A percentile compares a stretch with the other conserved stretches of the same genome.
Evolutionary conservation across 768 basidiomycete species (phyloP).

Genomic region (Auricularia auricula-judae): DNA sequence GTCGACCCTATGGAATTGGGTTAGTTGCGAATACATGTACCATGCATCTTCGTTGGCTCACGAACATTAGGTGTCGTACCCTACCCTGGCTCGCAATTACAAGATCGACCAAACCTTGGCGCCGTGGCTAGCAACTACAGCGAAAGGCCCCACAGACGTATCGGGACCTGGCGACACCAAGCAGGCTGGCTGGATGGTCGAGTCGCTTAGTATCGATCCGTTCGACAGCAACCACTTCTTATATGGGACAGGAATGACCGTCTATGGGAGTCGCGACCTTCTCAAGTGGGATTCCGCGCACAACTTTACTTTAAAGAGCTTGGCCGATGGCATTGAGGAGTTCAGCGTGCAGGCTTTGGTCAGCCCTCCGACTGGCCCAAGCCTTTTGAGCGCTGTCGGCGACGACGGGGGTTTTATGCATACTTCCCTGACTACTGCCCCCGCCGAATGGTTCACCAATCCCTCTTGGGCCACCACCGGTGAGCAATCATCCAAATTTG

Average conservation of each 20-base stretch:
- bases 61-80: slow-evolving; percentile 19
- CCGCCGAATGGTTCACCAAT: slow-evolving; percentile 26
- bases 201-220: slow-evolving; percentile 47
- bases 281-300: slow-evolving; percentile 47
- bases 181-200: slow-evolving; percentile 61
- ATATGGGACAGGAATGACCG: slow-evolving; percentile 58
- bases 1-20: slow-evolving; percentile 49
- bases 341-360: slow-evolving; percentile 46
- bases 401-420: slow-evolving; percentile 46
- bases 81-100: slow-evolving; percentile 31
- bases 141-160: slow-evolving; percentile 6
- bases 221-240: slow-evolving; percentile 62
- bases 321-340: slow-evolving; percentile 59
- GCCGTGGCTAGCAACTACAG: slow-evolving; percentile 49
- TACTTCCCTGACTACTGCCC: slow-evolving; percentile 29
- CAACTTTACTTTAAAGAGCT: slow-evolving; percentile 46
- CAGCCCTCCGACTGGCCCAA: slow-evolving; percentile 49
- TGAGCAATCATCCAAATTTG: slow-evolving; percentile 19
- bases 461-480: slow-evolving; percentile 27
- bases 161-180: slow-evolving; percentile 5
- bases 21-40: too few species aligned
- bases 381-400: slow-evolving; percentile 43
- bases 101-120: slow-evolving; percentile 42
- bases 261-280: slow-evolving; percentile 49
- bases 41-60: too few species aligned